phyloP scores from a whole-genome alignment of 2,329 filamentous ascomycete genomes.

The Fusarium proliferatum region DNA sequence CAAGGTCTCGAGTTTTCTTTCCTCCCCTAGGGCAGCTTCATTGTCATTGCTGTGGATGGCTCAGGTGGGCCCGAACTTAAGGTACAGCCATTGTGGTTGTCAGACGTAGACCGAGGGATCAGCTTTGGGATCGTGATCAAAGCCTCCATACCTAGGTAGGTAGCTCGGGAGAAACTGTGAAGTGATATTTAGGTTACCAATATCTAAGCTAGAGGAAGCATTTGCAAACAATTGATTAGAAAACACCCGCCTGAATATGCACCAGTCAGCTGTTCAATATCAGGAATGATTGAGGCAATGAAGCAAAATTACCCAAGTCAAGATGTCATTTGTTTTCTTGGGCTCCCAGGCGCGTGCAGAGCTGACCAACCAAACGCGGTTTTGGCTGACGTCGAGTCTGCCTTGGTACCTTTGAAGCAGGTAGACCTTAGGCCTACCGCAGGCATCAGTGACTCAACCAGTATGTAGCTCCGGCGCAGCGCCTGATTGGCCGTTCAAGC shows the following conservation, averaged over 20 bases:
- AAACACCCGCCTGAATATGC: not conserved
- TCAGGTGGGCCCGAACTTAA: not conserved
- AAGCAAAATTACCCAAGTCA: not conserved
- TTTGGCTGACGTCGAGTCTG: slow-evolving; percentile 29
- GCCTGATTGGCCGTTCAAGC: slow-evolving; percentile 48
- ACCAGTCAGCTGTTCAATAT: not conserved
- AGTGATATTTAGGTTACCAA: not conserved
- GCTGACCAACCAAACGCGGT: slow-evolving; percentile 36
- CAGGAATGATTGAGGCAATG: not conserved
- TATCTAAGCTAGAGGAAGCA: not conserved
- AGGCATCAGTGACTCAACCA: slow-evolving; percentile 48
- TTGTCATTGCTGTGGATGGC: not conserved
- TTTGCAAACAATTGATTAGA: not conserved
- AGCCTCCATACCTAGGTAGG: not conserved
- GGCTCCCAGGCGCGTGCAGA: not conserved
- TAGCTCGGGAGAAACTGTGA: not conserved
- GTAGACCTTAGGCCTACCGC: slow-evolving; percentile 42
- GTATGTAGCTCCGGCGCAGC: slow-evolving; percentile 26
- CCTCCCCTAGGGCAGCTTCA: not conserved
- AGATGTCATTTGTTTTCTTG: slow-evolving; percentile 3
- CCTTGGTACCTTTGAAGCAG: slow-evolving; percentile 43
- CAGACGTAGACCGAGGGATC: not conserved
- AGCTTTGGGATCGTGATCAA: not conserved
- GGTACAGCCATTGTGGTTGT: not conserved
- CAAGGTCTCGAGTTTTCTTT: no score